Base-by-base conservation (phyloP, 129 eudicot genomes). In the Flaveria brownii region DNA sequence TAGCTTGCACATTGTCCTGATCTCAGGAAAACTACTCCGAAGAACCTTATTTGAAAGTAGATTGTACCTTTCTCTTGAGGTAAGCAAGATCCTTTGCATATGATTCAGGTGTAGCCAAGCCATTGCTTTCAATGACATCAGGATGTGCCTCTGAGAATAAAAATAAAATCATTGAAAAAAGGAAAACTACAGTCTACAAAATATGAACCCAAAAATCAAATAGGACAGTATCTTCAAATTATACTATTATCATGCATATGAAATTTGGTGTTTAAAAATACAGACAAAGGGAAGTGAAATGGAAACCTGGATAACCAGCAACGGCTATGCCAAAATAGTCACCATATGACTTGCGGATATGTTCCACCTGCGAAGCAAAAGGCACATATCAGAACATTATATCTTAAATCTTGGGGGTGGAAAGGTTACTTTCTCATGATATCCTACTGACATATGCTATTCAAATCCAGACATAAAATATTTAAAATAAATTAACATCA, bases 291-390 rank as follows among this genome's bases (percentile, higher is more conserved):
- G 60, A 62, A 30, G 45, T 22, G 70, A 23, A 70, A 68, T 20
- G 59, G 39, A 47, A 43, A 95, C 99, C 99, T 86, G 99, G 99
- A 82, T 95, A 95, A 69, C 97, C 99, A 68, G 99, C 97, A 74
- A 95, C 99, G 22, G 99, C 91, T 22, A 95, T 88, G 77, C 99
- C 99, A 85, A 95, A 95, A 83, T 91, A 95, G 82, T 95, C 96
- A 18, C 89, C 90, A 77, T 95, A 95, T 43, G 89, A 79, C 70
- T 86, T 52, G 50, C 97, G 85, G 73, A 95, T 89, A 75, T 95
- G 99, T 59, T 89, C 89, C 46, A 91, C 99, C 99, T 95, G 79
- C 75, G 68, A 83, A 77, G 49, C 36, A 80, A 51, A 65, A 13
- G 13, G 7, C 68, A 63, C 36, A 65, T 50, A 51, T 50, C 6